Conservation (phyloP, 2,329 filamentous ascomycete species). For the Waltergamsia citrina region DNA sequence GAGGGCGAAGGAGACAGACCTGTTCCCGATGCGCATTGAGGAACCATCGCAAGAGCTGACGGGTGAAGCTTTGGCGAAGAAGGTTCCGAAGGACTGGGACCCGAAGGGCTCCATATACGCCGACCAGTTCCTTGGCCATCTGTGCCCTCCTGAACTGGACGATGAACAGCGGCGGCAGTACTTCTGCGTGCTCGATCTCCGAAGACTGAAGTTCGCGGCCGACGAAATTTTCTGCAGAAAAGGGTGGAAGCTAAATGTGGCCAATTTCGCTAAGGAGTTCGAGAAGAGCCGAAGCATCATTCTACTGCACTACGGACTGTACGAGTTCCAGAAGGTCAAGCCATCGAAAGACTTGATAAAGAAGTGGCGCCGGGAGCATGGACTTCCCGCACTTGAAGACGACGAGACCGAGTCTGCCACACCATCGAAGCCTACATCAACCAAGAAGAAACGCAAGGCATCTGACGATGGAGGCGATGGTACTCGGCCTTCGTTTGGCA, state of each 20-base stretch:
- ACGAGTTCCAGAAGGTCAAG: slow-evolving; percentile 54
- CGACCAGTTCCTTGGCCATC: slow-evolving; percentile 47
- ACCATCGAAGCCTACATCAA: slow-evolving; percentile 20
- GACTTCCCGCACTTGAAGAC: slow-evolving; percentile 40
- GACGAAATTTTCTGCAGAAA: slow-evolving; percentile 51
- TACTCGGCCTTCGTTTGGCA: slow-evolving; percentile 22
- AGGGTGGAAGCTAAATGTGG: slow-evolving; percentile 53
- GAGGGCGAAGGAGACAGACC: slow-evolving; percentile 37
- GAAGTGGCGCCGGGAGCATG: slow-evolving; percentile 48
- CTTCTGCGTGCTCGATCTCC: slow-evolving; percentile 53
- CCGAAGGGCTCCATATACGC: slow-evolving; percentile 47
- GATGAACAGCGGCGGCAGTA: slow-evolving; percentile 52
- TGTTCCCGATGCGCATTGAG: slow-evolving; percentile 49
- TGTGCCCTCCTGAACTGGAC: slow-evolving; percentile 47
- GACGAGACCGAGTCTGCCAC: slow-evolving; percentile 19
- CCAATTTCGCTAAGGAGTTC: slow-evolving; percentile 55
- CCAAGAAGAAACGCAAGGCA: slow-evolving; percentile 46
- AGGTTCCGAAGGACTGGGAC: slow-evolving; percentile 42
- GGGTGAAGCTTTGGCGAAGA: slow-evolving; percentile 42
- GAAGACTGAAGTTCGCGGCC: slow-evolving; percentile 51
- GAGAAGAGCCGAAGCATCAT: slow-evolving; percentile 55
- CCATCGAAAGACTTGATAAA: slow-evolving; percentile 47
- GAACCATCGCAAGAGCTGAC: slow-evolving; percentile 46
- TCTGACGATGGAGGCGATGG: slow-evolving; percentile 36
- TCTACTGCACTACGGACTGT: slow-evolving; percentile 50